Conservation (phyloP, 2,329 filamentous ascomycete genomes). For the Cladosporium sp. region DNA sequence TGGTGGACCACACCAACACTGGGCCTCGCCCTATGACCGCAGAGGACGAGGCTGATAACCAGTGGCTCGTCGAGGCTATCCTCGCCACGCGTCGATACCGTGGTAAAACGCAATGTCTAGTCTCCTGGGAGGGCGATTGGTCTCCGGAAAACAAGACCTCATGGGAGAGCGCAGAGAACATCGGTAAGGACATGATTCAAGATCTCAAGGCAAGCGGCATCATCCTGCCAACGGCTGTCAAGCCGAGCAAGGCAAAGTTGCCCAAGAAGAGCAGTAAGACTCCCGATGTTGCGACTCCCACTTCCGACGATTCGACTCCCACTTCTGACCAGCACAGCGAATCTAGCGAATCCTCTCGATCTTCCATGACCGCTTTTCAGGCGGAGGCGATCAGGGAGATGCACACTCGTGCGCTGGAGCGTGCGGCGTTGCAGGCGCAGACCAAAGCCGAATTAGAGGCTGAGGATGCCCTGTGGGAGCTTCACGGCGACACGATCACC, state of each 20-base stretch:
- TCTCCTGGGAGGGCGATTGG: neutral
- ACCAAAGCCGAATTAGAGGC: neutral
- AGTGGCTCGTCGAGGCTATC: neutral
- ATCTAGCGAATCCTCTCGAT: too few species aligned
- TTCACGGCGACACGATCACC: neutral
- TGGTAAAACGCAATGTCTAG: neutral
- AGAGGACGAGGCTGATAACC: neutral
- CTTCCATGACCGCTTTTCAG: neutral
- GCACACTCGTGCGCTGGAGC: neutral
- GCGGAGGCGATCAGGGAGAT: neutral
- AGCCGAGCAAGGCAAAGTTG: neutral
- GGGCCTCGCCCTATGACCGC: neutral
- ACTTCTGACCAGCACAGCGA: too few species aligned
- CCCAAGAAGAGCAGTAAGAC: neutral
- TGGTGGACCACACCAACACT: neutral
- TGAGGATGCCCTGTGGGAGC: neutral
- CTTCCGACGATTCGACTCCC: neutral
- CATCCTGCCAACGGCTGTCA: neutral
- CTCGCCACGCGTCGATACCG: neutral
- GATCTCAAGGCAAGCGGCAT: neutral
- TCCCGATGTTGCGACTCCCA: too few species aligned
- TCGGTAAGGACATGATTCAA: neutral
- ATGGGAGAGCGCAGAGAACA: neutral
- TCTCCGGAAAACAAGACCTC: neutral
- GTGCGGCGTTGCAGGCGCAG: neutral